Evolutionary conservation across 495 filamentous ascomycete species (phyloP).

Genomic region (Penicillium odoratum): DNA sequence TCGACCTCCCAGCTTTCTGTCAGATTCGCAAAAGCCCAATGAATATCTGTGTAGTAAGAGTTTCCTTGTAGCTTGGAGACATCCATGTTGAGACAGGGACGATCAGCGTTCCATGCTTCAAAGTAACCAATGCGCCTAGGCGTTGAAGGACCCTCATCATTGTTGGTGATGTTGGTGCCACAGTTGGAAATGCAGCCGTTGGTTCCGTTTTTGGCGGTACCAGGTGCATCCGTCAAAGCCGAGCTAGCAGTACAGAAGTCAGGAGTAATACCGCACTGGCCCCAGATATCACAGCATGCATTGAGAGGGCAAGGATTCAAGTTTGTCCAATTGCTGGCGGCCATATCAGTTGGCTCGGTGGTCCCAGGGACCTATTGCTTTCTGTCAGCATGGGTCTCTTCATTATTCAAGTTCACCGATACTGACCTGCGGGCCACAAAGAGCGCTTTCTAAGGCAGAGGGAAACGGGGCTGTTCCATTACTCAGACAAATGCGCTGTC

Average conservation of each 20-base stretch:
- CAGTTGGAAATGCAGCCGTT: conserved; percentile 49
- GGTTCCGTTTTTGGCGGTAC: conserved; percentile 28
- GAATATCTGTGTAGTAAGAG: conserved; percentile 13
- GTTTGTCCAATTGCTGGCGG: too few species aligned
- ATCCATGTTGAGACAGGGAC: conserved; percentile 11
- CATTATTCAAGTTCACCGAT: too few species aligned
- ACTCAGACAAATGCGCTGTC: conserved; percentile 4
- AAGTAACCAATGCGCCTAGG: conserved; percentile 18
- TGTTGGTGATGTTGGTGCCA: conserved; percentile 37
- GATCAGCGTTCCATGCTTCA: conserved; percentile 13
- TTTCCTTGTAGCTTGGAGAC: too few species aligned
- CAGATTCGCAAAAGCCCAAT: conserved; percentile 15
- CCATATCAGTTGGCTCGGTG: too few species aligned
- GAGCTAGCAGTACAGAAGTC: conserved; percentile 18
- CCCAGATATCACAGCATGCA: conserved; percentile 31
- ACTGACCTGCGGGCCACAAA: conserved; percentile 2
- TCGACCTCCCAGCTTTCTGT: conserved; percentile 1
- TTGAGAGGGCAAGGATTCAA: conserved; percentile 28
- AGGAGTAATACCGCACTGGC: conserved; percentile 16
- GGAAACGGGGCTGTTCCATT: conserved; percentile 2
- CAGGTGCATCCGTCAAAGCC: conserved; percentile 30
- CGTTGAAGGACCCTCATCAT: neutral
- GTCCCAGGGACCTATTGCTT: too few species aligned
- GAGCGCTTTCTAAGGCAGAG: neutral
- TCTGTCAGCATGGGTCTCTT: too few species aligned